phyloP scores from a whole-genome alignment of 257 asterid species.

The Nyctanthes arbortristis region DNA sequence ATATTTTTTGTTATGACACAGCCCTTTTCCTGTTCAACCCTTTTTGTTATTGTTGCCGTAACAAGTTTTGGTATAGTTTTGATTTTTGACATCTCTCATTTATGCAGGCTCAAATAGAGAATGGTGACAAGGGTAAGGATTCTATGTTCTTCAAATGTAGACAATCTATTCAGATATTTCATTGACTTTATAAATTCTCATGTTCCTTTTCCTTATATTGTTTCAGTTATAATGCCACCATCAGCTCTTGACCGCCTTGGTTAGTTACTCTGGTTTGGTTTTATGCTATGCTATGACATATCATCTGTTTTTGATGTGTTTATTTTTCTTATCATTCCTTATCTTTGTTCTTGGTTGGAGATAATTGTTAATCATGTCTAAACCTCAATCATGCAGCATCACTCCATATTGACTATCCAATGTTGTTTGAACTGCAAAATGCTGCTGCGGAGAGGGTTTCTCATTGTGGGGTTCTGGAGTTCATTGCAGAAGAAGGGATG shows the following conservation, averaged over 20 bases:
- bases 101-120: slow-evolving; percentile 92
- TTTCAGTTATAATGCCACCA: slow-evolving; percentile 97
- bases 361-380: background rate
- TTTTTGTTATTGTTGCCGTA: background rate
- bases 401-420: slow-evolving; percentile 94
- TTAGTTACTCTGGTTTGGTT: slow-evolving; percentile 35
- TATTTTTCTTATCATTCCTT: background rate
- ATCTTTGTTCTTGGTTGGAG: background rate
- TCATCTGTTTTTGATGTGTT: slow-evolving; percentile 12
- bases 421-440: slow-evolving; percentile 95
- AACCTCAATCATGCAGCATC: slow-evolving; percentile 60
- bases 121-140: slow-evolving; percentile 89
- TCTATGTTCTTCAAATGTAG: background rate
- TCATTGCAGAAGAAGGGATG: slow-evolving; percentile 99
- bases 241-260: slow-evolving; percentile 98
- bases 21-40: background rate
- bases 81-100: slow-evolving; percentile 18
- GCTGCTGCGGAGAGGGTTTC: slow-evolving; percentile 71
- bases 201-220: slow-evolving; percentile 3
- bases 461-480: slow-evolving; percentile 98
- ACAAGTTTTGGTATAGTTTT: slow-evolving; percentile 12
- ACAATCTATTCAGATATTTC: slow-evolving; percentile 9
- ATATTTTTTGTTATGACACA: background rate
- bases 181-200: slow-evolving; percentile 18
- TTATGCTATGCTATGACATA: slow-evolving; percentile 11